Percentiles rank a stretch among this genome's conserved stretches.
Evolutionary conservation across 2,329 filamentous ascomycete genomes (phyloP).

Genomic region (Penicillium glabrum): DNA sequence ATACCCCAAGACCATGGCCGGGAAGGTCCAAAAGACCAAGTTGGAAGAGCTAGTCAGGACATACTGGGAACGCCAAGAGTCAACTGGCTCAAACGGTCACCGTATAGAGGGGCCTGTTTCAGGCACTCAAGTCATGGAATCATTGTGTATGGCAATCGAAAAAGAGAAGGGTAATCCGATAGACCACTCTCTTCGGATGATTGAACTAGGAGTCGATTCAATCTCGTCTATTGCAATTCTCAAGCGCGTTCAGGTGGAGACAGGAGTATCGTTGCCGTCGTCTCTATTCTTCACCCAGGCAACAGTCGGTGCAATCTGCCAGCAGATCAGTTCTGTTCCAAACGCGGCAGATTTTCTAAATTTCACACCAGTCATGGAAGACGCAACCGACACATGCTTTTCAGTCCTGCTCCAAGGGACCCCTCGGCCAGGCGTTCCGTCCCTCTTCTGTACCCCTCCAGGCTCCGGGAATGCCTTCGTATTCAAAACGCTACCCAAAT

Average conservation of each 20-base stretch:
- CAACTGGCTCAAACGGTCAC: not conserved
- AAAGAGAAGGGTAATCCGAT: not conserved
- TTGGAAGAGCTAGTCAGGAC: not conserved
- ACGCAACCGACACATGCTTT: not conserved
- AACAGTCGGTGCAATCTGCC: not conserved
- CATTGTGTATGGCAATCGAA: not conserved
- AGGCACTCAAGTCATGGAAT: not conserved
- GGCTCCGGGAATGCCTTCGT: constrained; percentile 12
- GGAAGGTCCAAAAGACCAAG: constrained; percentile 10
- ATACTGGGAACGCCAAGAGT: not conserved
- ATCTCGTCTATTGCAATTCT: constrained; percentile 12
- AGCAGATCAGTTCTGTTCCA: not conserved
- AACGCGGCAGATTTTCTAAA: not conserved
- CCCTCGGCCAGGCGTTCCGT: constrained; percentile 3
- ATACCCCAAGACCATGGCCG: constrained; percentile 5
- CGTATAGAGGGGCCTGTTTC: not conserved
- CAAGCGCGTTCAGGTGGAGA: not conserved
- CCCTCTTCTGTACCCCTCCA: constrained; percentile 9
- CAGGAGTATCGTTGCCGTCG: constrained; percentile 6
- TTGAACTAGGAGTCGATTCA: constrained; percentile 12
- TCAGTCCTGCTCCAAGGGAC: constrained; percentile 9
- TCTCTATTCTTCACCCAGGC: constrained; percentile 11
- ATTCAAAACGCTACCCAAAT: constrained; percentile 5
- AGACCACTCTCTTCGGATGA: constrained; percentile 2
- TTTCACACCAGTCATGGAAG: not conserved